Conservation (phyloP, 169 alveolate species). For the Cytauxzoon felis region DNA sequence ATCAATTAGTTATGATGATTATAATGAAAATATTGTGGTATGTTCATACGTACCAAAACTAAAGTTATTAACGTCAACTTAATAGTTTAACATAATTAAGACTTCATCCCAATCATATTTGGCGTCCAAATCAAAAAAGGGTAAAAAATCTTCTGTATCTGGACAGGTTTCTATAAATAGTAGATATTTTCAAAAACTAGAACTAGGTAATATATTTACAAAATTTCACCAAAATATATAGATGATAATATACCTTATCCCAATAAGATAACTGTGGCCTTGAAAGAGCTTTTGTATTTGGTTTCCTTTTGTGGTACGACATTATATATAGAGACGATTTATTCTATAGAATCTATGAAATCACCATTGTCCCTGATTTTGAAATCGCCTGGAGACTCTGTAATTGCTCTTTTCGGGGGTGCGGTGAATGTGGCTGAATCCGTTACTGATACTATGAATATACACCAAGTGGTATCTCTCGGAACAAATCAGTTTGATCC, state of each 20-base stretch:
- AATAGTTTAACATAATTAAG: slow-evolving; percentile 23
- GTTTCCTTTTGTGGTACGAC: slow-evolving; percentile 36
- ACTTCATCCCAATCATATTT: background rate
- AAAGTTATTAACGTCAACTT: no score
- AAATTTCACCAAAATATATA: no score
- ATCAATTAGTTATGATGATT: slow-evolving; percentile 23
- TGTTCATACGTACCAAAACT: background rate
- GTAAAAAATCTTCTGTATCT: slow-evolving; percentile 20
- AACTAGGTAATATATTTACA: no score
- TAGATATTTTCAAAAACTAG: slow-evolving; percentile 17
- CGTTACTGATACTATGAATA: slow-evolving; percentile 22
- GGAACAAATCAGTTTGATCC: slow-evolving; percentile 5
- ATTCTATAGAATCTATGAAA: slow-evolving; percentile 36
- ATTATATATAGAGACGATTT: background rate
- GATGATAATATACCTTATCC: slow-evolving; percentile 45
- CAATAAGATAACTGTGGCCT: slow-evolving; percentile 23
- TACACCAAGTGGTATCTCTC: slow-evolving; percentile 28
- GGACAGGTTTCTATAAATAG: slow-evolving; percentile 53
- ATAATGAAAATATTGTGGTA: slow-evolving; percentile 18
- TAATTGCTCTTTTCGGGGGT: slow-evolving; percentile 51
- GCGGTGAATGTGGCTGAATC: slow-evolving; percentile 41
- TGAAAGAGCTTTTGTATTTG: slow-evolving; percentile 46
- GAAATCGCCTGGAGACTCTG: slow-evolving; percentile 54
- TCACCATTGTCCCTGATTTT: slow-evolving; percentile 43
- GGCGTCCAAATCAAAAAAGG: slow-evolving; percentile 6